These are phyloP conservation scores for Nymphaea thermarum DNA, from an alignment of 164 flowering plant genomes.

Conservation along the genomic window DNA sequence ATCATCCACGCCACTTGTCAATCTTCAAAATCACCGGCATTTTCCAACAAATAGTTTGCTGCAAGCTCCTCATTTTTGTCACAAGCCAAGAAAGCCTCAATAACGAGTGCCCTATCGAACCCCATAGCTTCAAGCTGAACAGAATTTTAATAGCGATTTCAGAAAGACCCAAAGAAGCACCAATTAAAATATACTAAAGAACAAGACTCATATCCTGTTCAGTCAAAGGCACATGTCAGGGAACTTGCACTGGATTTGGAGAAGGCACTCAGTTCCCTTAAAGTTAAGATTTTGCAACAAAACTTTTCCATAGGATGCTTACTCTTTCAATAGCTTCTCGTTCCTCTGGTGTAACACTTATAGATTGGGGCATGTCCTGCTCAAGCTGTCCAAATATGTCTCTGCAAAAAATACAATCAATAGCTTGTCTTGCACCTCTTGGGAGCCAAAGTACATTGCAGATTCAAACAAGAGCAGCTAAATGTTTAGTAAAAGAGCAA, in stretches of 20 bases:
- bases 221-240: no score
- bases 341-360: conserved; percentile 86
- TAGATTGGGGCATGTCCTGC: conserved; percentile 91
- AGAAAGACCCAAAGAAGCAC: not conserved
- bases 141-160: not conserved
- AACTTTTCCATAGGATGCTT: conserved; percentile 3
- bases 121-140: conserved; percentile 92
- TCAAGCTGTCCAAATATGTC: conserved; percentile 83
- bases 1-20: conserved; percentile 17
- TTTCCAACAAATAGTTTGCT: conserved; percentile 76
- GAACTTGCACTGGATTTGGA: no score
- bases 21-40: conserved; percentile 86
- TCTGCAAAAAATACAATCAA: conserved; percentile 18
- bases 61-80: conserved; percentile 96
- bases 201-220: no score
- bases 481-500: no score
- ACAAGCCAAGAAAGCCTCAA: conserved; percentile 96
- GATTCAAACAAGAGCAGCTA: no score
- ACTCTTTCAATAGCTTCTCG: conserved; percentile 89
- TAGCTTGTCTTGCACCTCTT: no score
- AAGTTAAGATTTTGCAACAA: no score
- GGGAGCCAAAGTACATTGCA: no score
- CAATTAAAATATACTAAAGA: no score
- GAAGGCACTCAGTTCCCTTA: no score
- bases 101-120: conserved; percentile 83